Percentiles rank a stretch among this genome's conserved stretches.
Conservation (phyloP, 2,329 filamentous ascomycete genomes). For the Monosporascus sp. region DNA sequence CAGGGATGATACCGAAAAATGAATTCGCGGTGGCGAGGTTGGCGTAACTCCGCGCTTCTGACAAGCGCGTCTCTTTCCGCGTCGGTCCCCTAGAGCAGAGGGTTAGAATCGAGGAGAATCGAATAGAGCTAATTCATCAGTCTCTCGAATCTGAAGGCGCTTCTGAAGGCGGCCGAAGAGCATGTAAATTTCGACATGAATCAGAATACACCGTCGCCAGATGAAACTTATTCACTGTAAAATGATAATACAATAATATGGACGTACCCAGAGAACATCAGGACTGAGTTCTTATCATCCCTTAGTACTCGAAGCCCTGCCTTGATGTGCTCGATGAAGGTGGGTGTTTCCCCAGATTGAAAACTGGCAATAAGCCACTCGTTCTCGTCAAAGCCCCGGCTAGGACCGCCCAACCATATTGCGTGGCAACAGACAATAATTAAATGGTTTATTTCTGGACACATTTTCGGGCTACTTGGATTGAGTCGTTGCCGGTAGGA, state of each 20-base stretch:
- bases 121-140: neutral
- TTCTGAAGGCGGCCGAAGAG: no score
- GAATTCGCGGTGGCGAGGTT: conserved; percentile 43
- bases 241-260: conserved; percentile 4
- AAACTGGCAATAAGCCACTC: conserved; percentile 75
- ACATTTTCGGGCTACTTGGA: neutral
- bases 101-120: neutral
- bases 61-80: conserved; percentile 47
- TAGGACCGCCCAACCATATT: conserved; percentile 61
- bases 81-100: conserved; percentile 53
- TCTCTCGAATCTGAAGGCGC: no score
- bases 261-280: conserved; percentile 68
- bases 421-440: conserved; percentile 82
- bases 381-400: conserved; percentile 45
- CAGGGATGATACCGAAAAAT: conserved; percentile 37
- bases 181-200: no score
- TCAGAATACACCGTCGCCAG: no score
- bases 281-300: conserved; percentile 40
- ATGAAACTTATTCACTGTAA: neutral
- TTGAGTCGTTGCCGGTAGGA: neutral
- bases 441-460: conserved; percentile 43
- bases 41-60: conserved; percentile 61
- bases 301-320: conserved; percentile 53
- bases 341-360: conserved; percentile 71
- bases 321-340: conserved; percentile 71